Base-by-base conservation (phyloP, 345 rosid genomes). In the Aegle marmelos region DNA sequence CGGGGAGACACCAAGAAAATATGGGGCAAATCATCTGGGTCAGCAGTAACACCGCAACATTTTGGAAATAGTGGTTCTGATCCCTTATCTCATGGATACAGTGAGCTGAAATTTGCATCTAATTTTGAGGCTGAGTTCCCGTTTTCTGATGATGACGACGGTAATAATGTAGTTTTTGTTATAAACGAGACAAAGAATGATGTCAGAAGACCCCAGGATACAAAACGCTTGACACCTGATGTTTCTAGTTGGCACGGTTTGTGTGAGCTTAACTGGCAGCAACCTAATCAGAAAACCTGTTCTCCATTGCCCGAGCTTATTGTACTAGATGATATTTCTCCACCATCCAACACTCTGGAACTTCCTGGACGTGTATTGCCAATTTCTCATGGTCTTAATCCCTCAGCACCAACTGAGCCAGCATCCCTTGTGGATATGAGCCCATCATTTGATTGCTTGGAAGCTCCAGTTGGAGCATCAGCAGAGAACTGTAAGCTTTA, bases 81-180 rank as follows among this genome's bases (percentile, higher is more conserved):
- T 39, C 84, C 84, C 67, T 81, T 85, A 82, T 72, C 92, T 83
- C 90, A 84, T 70, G 88, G 85, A 65, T 88, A 90, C 78, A 81
- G 86, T 3, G 87, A 93, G 82, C 86, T 93, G 69, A 86, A 88
- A 71, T 64, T 88, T 67, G 71, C 77, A 33, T 91, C 93, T 3
- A 90, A 89, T 75, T 74, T 86, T 50, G 93, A 91, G 41, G 85
- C 90, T 0, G 95, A 88, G 73, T 84, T 82, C 78, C 67, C 78
- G 74, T 85, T 85, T 81, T 86, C 91, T 57, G 91, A 88, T 65
- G 90, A 86, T 36, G 90, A 88, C 31, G 75, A 74, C 22, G n/a
- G 64, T 27, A 80, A 30, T 22, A 60, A 63, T 70, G 45, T 72
- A 78, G 33, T 81, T 85, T 58, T 3, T 78, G 79, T 45, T 14